Base-by-base conservation (phyloP, 768 basidiomycete species). In the Psilocybe subaeruginosa region DNA sequence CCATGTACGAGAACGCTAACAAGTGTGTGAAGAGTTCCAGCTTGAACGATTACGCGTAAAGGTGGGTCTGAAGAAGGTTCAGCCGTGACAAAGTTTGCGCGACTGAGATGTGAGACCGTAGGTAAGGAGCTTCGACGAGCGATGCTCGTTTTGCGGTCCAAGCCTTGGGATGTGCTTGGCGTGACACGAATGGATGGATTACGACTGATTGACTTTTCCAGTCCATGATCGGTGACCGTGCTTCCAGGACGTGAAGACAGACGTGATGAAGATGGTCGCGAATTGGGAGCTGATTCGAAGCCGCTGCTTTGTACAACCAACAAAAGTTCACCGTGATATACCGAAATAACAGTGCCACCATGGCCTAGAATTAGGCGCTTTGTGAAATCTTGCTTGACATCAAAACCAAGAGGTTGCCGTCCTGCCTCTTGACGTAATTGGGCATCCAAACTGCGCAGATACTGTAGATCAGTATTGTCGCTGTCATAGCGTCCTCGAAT, bases 151-250 rank as follows among this genome's bases (percentile, higher is more conserved):
- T 93, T 92, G n/a, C 92, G 83, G 46, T 93, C 90, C 45, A 92
- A 66, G 0, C 85, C 83, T 30, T 89, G 85, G 0, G 87, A 86
- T 0, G 86, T 81, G 30, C 85, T 82, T 0, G 92, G 86, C 63
- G 88, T 91, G 50, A 93, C 90, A 17, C 92, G 86, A 55, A 93
- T 91, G 3, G 90, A 92, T 1, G 92, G 90, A 8, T 83, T 80
- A 9, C 92, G 83, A 14, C 78, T 75, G 9, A 89, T 68, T 3
- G 77, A 53, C 66, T 80, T 84, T 12, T 83, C 82, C 45, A 61
- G 56, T 17, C 68, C 67, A 27, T 64, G 66, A 58, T 86, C 82
- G 19, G 80, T 73, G 48, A 84, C 77, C 2, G 88, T 85, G 66
- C 91, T 90, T 0, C 88, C 82, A 1, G 91, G 90, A n/a, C 89